Base-by-base conservation (phyloP, 2,329 filamentous ascomycete species). In the Neonectria neomacrospora region DNA sequence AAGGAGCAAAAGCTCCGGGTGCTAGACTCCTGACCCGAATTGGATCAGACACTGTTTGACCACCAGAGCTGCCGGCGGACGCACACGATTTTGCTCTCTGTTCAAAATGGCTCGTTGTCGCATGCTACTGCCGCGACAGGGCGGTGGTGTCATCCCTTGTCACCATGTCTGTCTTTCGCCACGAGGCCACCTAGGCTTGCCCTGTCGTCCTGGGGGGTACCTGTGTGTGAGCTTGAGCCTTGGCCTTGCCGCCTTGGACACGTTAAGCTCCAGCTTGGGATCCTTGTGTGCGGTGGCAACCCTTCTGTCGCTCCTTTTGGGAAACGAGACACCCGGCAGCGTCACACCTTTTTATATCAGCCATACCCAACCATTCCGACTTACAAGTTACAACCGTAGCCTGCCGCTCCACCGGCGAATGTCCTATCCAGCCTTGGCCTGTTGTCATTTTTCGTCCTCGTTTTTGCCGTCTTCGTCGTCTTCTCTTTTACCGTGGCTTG, bases 1-100 rank as follows among this genome's bases (percentile, higher is more conserved):
- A 68, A 68, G 76, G 76, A 78, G 76, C 76, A 69, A 73, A 73
- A 70, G 76, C 76, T 78, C 76, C 76, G 75, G 71, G 16, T 65
- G 44, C 65, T 70, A 54, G 62, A 66, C 73, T 70, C 62, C 64
- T 64, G 63, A 60, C 59, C 67, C 63, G 58, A 67, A 66, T 65
- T 62, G 67, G 65, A 73, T 71, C 69, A 71, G 67, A 71, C 71
- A 72, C 65, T 69, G 62, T 67, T 71, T 68, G 65, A 71, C 70
- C 69, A 73, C 64, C 67, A 67, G 23, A 64, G 58, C 53, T 53
- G 61, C 59, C 64, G 63, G 67, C 59, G 67, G 67, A 72, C 73
- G 71, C 74, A 73, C 72, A 73, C 65, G 63, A 52, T 68, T 71
- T 72, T 69, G 66, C 64, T 66, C 45, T 71, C 69, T 58, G 63